A percentile compares a stretch with the other conserved stretches of the same genome.
Evolutionary conservation across 352 stramenopile genomes (phyloP).

Genomic region (Elongisporangium undulatum): DNA sequence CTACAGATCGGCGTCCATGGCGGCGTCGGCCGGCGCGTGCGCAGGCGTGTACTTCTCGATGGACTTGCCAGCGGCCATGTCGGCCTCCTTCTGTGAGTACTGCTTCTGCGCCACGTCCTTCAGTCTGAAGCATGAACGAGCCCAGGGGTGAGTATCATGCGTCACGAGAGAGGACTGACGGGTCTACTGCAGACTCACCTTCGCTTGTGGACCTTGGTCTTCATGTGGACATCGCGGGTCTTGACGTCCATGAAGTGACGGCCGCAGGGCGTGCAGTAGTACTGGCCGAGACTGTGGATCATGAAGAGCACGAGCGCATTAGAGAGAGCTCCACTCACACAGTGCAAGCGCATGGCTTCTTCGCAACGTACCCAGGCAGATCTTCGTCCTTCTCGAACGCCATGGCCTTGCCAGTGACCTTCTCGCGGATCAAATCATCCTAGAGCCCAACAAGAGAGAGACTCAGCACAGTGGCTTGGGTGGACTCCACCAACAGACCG

Average conservation of each 20-base stretch:
- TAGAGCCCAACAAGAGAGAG: slow-evolving; percentile 4
- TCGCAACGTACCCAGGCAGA: slow-evolving; percentile 55
- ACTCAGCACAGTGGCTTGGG: background rate
- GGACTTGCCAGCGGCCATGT: slow-evolving; percentile 62
- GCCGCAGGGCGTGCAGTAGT: slow-evolving; percentile 84
- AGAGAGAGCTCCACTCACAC: background rate
- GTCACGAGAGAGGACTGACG: background rate
- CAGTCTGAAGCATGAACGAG: slow-evolving; percentile 27
- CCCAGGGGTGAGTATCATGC: background rate
- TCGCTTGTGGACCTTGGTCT: slow-evolving; percentile 86
- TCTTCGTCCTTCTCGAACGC: slow-evolving; percentile 81
- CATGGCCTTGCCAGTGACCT: slow-evolving; percentile 48
- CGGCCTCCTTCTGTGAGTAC: slow-evolving; percentile 84
- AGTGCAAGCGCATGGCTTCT: slow-evolving; percentile 2
- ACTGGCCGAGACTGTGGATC: slow-evolving; percentile 66
- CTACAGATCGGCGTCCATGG: slow-evolving; percentile 65
- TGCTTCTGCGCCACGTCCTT: slow-evolving; percentile 89
- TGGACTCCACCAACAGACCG: background rate
- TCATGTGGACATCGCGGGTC: slow-evolving; percentile 75
- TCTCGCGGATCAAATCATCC: slow-evolving; percentile 74
- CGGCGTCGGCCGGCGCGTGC: slow-evolving; percentile 28
- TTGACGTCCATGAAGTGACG: slow-evolving; percentile 83
- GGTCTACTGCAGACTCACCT: slow-evolving; percentile 20
- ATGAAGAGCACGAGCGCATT: slow-evolving; percentile 1
- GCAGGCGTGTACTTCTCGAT: slow-evolving; percentile 69